These are phyloP conservation scores for Aspergillus mulundensis DNA, from an alignment of 495 filamentous ascomycete species.

Conservation along the genomic window DNA sequence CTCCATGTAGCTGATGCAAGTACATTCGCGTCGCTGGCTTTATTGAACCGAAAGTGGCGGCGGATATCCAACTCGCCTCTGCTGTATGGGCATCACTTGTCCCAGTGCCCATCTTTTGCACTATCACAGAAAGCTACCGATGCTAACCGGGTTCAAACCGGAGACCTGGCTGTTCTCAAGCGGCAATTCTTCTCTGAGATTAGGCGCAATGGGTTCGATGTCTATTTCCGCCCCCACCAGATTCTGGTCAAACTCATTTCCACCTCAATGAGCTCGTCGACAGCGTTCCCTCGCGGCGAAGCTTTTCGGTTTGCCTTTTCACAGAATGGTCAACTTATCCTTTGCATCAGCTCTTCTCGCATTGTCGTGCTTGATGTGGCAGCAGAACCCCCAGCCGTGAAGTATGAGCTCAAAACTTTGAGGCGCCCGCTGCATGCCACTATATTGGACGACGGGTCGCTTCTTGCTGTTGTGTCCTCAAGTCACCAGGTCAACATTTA, in stretches of 20 bases:
- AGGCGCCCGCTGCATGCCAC: slow-evolving; percentile 73
- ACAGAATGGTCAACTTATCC: slow-evolving; percentile 63
- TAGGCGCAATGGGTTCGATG: slow-evolving; percentile 76
- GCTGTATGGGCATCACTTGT: slow-evolving; percentile 74
- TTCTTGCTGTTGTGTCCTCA: slow-evolving; percentile 74
- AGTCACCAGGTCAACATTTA: slow-evolving; percentile 83
- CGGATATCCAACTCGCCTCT: slow-evolving; percentile 63
- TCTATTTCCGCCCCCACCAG: slow-evolving; percentile 64
- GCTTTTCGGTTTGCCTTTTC: slow-evolving; percentile 82
- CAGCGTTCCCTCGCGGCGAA: slow-evolving; percentile 74
- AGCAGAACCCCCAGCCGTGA: slow-evolving; percentile 53
- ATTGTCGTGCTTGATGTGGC: slow-evolving; percentile 74
- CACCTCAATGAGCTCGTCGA: slow-evolving; percentile 76
- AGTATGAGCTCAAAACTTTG: slow-evolving; percentile 74
- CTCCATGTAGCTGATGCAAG: slow-evolving; percentile 70
- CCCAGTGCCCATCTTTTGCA: slow-evolving; percentile 64
- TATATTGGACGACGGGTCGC: slow-evolving; percentile 71
- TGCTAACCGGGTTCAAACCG: slow-evolving; percentile 36
- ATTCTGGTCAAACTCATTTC: slow-evolving; percentile 77
- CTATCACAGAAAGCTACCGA: slow-evolving; percentile 47
- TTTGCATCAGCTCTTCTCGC: slow-evolving; percentile 82
- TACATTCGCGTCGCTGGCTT: slow-evolving; percentile 75
- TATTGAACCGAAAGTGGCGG: slow-evolving; percentile 78
- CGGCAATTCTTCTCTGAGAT: slow-evolving; percentile 65
- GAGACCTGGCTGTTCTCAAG: slow-evolving; percentile 58